Conservation (phyloP, 164 flowering plant species). For the Liquidambar formosana region DNA sequence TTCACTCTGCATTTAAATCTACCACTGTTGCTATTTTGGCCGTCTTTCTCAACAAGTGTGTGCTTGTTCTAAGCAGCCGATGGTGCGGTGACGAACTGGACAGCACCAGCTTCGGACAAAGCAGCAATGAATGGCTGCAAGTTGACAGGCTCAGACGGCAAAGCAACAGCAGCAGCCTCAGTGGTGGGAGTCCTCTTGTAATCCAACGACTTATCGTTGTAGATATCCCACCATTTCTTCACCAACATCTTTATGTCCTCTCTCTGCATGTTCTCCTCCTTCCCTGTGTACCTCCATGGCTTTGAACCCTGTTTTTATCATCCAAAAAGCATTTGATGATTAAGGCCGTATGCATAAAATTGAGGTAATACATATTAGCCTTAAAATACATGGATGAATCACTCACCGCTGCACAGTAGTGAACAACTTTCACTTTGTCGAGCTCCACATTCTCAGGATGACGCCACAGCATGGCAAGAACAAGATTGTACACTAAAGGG, state of each 20-base stretch:
- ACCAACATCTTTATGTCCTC: slow-evolving; percentile 65
- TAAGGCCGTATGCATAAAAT: too few species aligned
- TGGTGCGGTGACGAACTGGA: slow-evolving; percentile 42
- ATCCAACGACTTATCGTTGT: slow-evolving; percentile 43
- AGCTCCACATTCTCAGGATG: slow-evolving; percentile 41
- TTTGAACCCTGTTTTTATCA: slow-evolving; percentile 42
- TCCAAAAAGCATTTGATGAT: too few species aligned
- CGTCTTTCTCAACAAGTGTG: too few species aligned
- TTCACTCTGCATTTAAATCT: too few species aligned
- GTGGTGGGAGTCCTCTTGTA: slow-evolving; percentile 21
- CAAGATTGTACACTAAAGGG: slow-evolving; percentile 39
- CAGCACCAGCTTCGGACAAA: slow-evolving; percentile 30
- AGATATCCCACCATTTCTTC: slow-evolving; percentile 61
- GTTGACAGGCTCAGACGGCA: slow-evolving; percentile 18
- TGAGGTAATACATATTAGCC: too few species aligned
- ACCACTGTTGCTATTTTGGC: too few species aligned
- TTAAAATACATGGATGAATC: not conserved
- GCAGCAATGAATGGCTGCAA: slow-evolving; percentile 35
- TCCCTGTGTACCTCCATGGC: slow-evolving; percentile 69
- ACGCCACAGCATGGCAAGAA: slow-evolving; percentile 53
- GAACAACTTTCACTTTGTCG: slow-evolving; percentile 44
- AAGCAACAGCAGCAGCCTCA: slow-evolving; percentile 5
- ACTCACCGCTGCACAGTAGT: slow-evolving; percentile 47
- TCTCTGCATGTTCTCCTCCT: slow-evolving; percentile 61
- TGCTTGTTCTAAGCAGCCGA: slow-evolving; percentile 45